Base-by-base conservation (phyloP, 139 green algal species). In the Chlamydomonas incerta region DNA sequence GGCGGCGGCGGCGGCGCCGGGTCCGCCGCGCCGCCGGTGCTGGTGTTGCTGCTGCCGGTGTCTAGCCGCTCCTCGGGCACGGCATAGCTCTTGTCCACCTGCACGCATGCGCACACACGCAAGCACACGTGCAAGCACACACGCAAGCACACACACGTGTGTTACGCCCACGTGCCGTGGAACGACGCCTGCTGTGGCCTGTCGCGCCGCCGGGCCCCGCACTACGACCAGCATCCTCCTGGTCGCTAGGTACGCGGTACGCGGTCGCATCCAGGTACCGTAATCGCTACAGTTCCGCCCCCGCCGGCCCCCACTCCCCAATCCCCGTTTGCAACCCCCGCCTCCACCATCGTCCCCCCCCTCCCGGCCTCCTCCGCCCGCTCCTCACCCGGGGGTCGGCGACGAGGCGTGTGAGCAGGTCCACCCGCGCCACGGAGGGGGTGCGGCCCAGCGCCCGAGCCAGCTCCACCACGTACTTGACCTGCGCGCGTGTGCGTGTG, bases 391-490 rank as follows among this genome's bases (percentile, higher is more conserved):
- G 41, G 41, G 92, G 93, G 83, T 95, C 92, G 33, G 79, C 58
- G 73, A 99, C 95, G 15, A 96, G 92, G 33, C 97, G 91, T 1
- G 97, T 99, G 24, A 99, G 91, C 62, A 99, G 93, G 87, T 99
- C 97, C 13, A 99, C 97, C n/a, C 97, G 90, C 74, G 95, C 93
- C 50, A 99, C 96, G 21, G 92, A 91, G 4, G 97, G 97, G 91
- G 98, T 95, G 76, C 92, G 91, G 18, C 92, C 93, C 77, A 99
- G 90, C 0, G 96, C 95, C 62, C 92, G 90, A 0, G 97, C 96
- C 87, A 99, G 90, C 94, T 99, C 97, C 29, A 99, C 96, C 55
- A 99, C 97, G 85, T 99, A 99, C 91, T 97, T 97, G n/a, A 97
- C 91, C 92, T 96, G 89, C 46, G 35, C n/a, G n/a, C n/a, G n/a